phyloP scores from a whole-genome alignment of 2,329 filamentous ascomycete species.

The Xylaria sp. region DNA sequence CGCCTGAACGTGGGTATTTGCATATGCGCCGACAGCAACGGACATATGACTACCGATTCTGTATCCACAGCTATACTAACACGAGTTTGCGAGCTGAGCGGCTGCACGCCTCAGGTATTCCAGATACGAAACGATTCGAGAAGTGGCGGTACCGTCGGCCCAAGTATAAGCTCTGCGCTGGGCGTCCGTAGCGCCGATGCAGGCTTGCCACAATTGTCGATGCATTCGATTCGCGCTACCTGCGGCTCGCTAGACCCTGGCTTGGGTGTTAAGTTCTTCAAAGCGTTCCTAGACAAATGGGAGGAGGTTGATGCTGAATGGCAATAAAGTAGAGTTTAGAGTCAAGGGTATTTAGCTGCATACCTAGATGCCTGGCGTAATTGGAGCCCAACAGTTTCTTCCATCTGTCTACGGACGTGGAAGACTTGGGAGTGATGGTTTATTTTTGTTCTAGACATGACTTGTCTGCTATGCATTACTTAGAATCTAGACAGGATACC shows the following conservation, averaged over 20 bases:
- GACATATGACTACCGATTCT: constrained; percentile 94
- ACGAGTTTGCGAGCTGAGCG: constrained; percentile 79
- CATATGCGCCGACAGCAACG: constrained; percentile 84
- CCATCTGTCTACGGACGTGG: background rate
- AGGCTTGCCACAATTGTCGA: constrained; percentile 89
- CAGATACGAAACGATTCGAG: constrained; percentile 94
- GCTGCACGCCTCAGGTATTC: constrained; percentile 81
- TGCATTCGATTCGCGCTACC: constrained; percentile 92
- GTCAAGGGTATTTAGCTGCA: background rate
- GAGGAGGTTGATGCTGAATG: constrained; percentile 88
- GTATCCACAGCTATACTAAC: constrained; percentile 84
- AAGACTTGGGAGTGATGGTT: background rate
- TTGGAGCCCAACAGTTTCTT: background rate
- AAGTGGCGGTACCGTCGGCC: constrained; percentile 93
- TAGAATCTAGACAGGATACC: background rate
- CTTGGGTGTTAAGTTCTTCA: constrained; percentile 86
- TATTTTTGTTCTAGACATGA: background rate
- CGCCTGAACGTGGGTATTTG: constrained; percentile 88
- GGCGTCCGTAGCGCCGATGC: constrained; percentile 87
- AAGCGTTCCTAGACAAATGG: constrained; percentile 87
- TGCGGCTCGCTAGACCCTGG: constrained; percentile 88
- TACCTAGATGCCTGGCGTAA: background rate
- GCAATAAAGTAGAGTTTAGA: constrained; percentile 42
- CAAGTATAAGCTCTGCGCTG: constrained; percentile 82
- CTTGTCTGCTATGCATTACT: background rate